Evolutionary conservation across 78 protist species (phyloP), one percentile per base, ranked within the genome.

Genomic region (Mastigamoeba balamuthi): DNA sequence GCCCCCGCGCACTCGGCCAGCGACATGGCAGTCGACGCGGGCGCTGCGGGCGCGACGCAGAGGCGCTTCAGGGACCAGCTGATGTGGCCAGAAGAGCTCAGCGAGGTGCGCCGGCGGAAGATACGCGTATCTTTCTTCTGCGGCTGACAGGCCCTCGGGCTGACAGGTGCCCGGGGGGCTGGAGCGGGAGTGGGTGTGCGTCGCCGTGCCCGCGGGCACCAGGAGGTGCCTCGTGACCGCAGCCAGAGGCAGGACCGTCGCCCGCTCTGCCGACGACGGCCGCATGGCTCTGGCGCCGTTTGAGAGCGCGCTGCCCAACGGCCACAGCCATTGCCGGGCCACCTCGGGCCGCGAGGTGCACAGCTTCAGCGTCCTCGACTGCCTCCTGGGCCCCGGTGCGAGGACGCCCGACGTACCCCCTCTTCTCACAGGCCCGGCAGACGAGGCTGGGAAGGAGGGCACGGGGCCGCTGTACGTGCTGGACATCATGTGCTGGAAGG

Each of bases 401-500:
- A n/a, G n/a, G n/a, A n/a, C n/a, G n/a, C n/a, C n/a, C n/a, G n/a
- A n/a, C n/a, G n/a, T n/a, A n/a, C n/a, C n/a, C n/a, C n/a, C n/a
- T n/a, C n/a, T n/a, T n/a, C n/a, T n/a, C n/a, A n/a, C n/a, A n/a
- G n/a, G n/a, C n/a, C n/a, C n/a, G n/a, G n/a, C n/a, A n/a, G n/a
- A n/a, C n/a, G n/a, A n/a, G n/a, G n/a, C n/a, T n/a, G n/a, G n/a
- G n/a, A n/a, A n/a, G n/a, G n/a, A n/a, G 4, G 1, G 29, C 1
- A 37, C 33, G 40, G 4, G 30, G 0, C 66, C 29, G 0, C 52
- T 66, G 25, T 80, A 71, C 48, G 79, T 86, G 9, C 40, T 86
- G 17, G 91, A 86, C 40, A 40, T 86, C 28, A 43, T 86, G 77
- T 66, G 78, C 40, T 86, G 91, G 91, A 75, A 78, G 68, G 91